These are phyloP conservation scores for Malassezia caprae DNA, from an alignment of 1,284 basidiomycete genomes.

Conservation along the genomic window DNA sequence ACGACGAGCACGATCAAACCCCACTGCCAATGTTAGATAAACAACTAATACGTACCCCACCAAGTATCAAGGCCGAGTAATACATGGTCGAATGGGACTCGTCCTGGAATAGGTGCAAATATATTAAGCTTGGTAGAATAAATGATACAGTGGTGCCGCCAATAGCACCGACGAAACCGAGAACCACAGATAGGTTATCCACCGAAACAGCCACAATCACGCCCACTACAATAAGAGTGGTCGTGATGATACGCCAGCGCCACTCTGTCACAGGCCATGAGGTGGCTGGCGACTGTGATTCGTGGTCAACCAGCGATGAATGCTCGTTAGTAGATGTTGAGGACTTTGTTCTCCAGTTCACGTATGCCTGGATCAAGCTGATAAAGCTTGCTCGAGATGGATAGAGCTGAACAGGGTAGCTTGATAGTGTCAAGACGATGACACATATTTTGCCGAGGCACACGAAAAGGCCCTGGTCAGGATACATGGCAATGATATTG, in stretches of 20 bases:
- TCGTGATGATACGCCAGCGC: constrained; percentile 31
- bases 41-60: neutral
- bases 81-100: neutral
- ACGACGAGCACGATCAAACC: constrained; percentile 8
- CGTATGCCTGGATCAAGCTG: constrained; percentile 1
- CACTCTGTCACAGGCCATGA: neutral
- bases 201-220: constrained; percentile 36
- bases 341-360: neutral
- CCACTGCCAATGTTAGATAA: neutral
- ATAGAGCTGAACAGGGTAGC: constrained; percentile 54
- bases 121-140: constrained; percentile 52
- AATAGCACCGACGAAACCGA: constrained; percentile 86
- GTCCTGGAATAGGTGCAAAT: neutral
- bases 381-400: constrained; percentile 77
- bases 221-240: constrained; percentile 30
- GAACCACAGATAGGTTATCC: constrained; percentile 43
- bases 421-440: constrained; percentile 59
- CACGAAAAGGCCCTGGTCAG: constrained; percentile 81
- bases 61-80: neutral
- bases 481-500: constrained; percentile 56
- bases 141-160: constrained; percentile 94
- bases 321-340: neutral
- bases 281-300: neutral
- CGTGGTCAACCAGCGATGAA: neutral
- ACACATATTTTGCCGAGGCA: constrained; percentile 88